Evolutionary conservation across 202 grass and related monocot genomes (phyloP).

Genomic region (Bolboschoenoplectus hybrid): DNA sequence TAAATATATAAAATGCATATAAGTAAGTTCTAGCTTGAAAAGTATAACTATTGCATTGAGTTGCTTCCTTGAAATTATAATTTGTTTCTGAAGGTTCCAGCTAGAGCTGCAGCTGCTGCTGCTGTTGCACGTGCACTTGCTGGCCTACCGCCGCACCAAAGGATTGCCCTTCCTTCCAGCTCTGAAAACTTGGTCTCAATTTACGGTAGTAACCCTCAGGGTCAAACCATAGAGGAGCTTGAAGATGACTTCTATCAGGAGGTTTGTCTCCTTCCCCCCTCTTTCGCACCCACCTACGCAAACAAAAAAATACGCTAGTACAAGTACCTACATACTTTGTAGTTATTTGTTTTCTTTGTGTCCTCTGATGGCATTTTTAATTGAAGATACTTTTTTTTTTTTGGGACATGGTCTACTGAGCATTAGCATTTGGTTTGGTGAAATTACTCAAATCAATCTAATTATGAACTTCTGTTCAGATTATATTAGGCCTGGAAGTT

Average conservation of each 20-base stretch:
- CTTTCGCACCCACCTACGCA: neutral
- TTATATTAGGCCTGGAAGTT: neutral
- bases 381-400: neutral
- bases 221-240: conserved; percentile 61
- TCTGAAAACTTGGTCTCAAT: conserved; percentile 79
- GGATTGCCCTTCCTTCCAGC: conserved; percentile 69
- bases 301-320: neutral
- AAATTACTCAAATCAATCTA: neutral
- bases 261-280: conserved; percentile 40
- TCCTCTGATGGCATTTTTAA: neutral
- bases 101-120: conserved; percentile 77
- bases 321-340: neutral
- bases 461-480: neutral
- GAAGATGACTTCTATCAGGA: conserved; percentile 92
- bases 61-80: conserved; percentile 32
- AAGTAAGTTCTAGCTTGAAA: neutral
- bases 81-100: conserved; percentile 71
- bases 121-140: conserved; percentile 80
- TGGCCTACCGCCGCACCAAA: conserved; percentile 71
- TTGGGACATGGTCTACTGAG: neutral
- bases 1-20: neutral
- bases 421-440: conserved; percentile 10
- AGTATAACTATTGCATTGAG: conserved; percentile 12
- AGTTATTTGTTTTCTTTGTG: neutral
- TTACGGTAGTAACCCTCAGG: conserved; percentile 67